Evolutionary conservation across 176 grass and related monocot species (phyloP).

Genomic region (Bromus sterilis): DNA sequence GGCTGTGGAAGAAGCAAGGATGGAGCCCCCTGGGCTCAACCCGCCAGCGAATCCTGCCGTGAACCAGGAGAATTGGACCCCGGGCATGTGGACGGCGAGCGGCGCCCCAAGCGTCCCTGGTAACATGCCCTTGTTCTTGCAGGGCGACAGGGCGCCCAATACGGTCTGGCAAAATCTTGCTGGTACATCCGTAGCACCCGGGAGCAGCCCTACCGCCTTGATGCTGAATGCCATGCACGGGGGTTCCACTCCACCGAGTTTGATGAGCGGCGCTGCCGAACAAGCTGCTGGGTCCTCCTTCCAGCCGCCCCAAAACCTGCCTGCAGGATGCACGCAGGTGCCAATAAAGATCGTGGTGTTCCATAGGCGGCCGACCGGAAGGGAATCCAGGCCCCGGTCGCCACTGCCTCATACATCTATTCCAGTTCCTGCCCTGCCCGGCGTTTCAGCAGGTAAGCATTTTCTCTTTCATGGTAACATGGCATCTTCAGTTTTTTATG

Average conservation of each 20-base stretch:
- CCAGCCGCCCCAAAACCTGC: constrained; percentile 18
- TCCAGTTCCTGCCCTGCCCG: constrained; percentile 10
- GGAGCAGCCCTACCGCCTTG: not conserved
- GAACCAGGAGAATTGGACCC: not conserved
- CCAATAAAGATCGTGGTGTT: constrained; percentile 41
- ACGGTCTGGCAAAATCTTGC: not conserved
- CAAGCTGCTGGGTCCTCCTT: not conserved
- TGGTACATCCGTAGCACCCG: not conserved
- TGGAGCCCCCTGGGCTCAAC: constrained; percentile 13
- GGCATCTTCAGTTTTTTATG: not conserved
- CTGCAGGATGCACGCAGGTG: constrained; percentile 32
- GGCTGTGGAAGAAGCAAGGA: constrained; percentile 4
- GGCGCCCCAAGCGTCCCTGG: not conserved
- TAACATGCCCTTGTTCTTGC: not conserved
- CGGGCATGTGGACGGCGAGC: constrained; percentile 4
- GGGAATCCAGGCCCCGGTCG: not conserved
- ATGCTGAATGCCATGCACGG: constrained; percentile 4
- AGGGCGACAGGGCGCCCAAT: not conserved
- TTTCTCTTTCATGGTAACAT: constrained; percentile 5
- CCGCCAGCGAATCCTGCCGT: constrained; percentile 6
- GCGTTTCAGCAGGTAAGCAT: constrained; percentile 20
- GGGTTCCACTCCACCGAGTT: not conserved
- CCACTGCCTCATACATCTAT: not conserved
- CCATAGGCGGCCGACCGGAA: constrained; percentile 18
- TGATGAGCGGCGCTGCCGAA: not conserved